Percentiles rank a stretch among this genome's conserved stretches.
Conservation (phyloP, 2,329 filamentous ascomycete species). For the Aspergillus transmontanensis region DNA sequence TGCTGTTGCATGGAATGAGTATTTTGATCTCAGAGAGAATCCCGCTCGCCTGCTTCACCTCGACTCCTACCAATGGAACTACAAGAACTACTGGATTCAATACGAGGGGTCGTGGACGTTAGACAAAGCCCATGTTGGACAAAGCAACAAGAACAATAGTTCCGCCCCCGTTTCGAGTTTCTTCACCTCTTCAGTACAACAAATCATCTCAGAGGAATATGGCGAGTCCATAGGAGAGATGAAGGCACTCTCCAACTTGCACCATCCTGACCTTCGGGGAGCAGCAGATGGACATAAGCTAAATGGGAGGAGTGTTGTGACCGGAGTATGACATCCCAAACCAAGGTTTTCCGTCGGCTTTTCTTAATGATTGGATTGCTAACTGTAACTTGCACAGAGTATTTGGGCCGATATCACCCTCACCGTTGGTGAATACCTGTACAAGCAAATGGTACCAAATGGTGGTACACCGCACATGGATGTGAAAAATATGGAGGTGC, state of each 20-base stretch:
- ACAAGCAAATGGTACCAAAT: constrained; percentile 12
- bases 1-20: constrained; percentile 70
- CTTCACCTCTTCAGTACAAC: constrained; percentile 27
- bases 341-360: too few species aligned
- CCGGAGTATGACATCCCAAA: constrained; percentile 37
- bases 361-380: neutral
- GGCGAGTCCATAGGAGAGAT: constrained; percentile 27
- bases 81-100: constrained; percentile 73
- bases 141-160: neutral
- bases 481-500: constrained; percentile 42
- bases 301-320: constrained; percentile 46
- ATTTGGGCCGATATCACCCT: constrained; percentile 30
- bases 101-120: constrained; percentile 73
- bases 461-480: constrained; percentile 34
- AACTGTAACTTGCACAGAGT: constrained; percentile 13
- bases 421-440: constrained; percentile 28
- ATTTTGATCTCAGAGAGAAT: constrained; percentile 62
- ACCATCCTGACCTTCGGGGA: constrained; percentile 39
- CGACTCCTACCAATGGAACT: constrained; percentile 69
- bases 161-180: constrained; percentile 6
- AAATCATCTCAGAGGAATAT: constrained; percentile 36
- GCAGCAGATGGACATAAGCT: constrained; percentile 48
- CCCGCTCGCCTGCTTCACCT: constrained; percentile 62
- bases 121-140: constrained; percentile 55
- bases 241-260: constrained; percentile 43